Conservation (phyloP, 176 grass and related monocot species). For the Lolium perenne region DNA sequence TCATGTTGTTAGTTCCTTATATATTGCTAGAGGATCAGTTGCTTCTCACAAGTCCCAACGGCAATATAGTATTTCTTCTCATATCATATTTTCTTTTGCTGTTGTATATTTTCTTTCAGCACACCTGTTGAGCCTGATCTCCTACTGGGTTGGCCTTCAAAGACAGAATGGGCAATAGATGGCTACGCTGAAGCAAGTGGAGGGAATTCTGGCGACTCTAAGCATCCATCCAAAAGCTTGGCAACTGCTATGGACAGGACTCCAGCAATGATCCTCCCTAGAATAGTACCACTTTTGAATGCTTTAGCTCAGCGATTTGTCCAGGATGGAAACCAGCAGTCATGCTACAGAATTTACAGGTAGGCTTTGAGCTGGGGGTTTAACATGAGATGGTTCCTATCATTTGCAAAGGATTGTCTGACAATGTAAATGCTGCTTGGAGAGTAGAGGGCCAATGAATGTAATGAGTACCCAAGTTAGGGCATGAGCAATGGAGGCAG, state of each 20-base stretch:
- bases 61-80: background rate
- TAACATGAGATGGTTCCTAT: constrained; percentile 25
- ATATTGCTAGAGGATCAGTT: background rate
- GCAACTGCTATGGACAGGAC: constrained; percentile 62
- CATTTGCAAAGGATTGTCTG: constrained; percentile 29
- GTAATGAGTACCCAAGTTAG: constrained; percentile 20
- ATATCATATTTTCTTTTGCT: background rate
- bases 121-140: constrained; percentile 75
- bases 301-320: constrained; percentile 89
- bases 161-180: constrained; percentile 43
- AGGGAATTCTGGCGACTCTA: constrained; percentile 40
- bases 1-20: constrained; percentile 11
- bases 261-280: constrained; percentile 73
- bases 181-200: constrained; percentile 35
- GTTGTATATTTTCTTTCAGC: constrained; percentile 59
- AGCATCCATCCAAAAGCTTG: constrained; percentile 73
- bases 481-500: no score
- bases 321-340: constrained; percentile 77
- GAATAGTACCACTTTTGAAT: constrained; percentile 75
- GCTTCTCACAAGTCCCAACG: background rate
- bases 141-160: constrained; percentile 62
- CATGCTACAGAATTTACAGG: constrained; percentile 56
- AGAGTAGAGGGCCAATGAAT: constrained; percentile 41
- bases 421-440: constrained; percentile 42
- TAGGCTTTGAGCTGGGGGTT: background rate